Conservation (phyloP, 2,329 filamentous ascomycete species). For the Lecanicillium sp. region DNA sequence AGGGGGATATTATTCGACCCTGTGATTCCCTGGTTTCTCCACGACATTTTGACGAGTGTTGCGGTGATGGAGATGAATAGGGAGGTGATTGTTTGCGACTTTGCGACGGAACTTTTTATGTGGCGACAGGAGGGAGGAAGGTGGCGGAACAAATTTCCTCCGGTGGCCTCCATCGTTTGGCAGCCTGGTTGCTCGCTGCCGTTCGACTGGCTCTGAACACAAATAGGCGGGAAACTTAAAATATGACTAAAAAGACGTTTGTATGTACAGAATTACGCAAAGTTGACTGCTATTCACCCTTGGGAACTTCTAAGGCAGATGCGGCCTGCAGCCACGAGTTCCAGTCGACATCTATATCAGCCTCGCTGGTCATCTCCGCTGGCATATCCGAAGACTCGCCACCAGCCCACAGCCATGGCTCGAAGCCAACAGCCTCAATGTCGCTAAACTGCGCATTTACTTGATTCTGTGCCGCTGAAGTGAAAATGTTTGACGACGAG, state of each 20-base stretch:
- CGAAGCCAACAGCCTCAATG: conserved; percentile 12
- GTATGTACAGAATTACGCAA: too few species aligned
- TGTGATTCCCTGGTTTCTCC: conserved; percentile 76
- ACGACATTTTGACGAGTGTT: conserved; percentile 44
- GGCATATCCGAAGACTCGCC: conserved; percentile 18
- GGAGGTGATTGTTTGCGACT: too few species aligned
- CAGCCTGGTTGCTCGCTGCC: too few species aligned
- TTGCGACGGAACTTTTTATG: too few species aligned
- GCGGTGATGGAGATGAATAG: neutral
- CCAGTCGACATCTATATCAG: conserved; percentile 21
- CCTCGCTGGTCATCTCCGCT: conserved; percentile 9
- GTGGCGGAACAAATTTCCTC: conserved; percentile 6
- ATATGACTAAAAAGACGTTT: too few species aligned
- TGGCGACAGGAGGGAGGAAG: too few species aligned
- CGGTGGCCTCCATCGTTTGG: neutral
- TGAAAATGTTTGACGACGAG: too few species aligned
- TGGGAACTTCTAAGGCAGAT: too few species aligned
- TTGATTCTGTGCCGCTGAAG: neutral
- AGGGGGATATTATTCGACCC: conserved; percentile 97
- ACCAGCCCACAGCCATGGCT: conserved; percentile 25
- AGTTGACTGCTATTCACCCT: too few species aligned
- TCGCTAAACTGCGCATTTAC: conserved; percentile 1
- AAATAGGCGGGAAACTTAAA: too few species aligned
- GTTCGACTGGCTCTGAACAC: too few species aligned
- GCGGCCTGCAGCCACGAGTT: conserved; percentile 7